Evolutionary conservation across 1,284 basidiomycete species (phyloP).

Genomic region (Prillingera fragicola): DNA sequence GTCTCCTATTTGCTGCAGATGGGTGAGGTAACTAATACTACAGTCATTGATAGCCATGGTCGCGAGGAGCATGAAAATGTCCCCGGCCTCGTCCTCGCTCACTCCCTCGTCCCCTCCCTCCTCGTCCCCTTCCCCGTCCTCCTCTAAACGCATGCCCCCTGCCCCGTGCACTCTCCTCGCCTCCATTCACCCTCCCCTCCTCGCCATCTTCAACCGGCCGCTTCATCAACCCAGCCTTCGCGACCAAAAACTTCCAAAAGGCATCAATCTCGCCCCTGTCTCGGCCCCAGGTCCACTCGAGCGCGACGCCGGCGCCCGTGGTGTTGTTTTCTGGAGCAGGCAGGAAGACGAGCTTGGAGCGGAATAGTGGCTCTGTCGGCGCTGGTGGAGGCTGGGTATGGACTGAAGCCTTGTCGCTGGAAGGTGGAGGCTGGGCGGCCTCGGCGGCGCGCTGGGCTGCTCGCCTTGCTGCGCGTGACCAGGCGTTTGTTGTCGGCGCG

Average conservation of each 20-base stretch:
- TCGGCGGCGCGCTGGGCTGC: constrained; percentile 32
- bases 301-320: constrained; percentile 41
- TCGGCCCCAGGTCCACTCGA: constrained; percentile 61
- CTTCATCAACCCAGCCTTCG: constrained; percentile 43
- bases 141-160: background rate
- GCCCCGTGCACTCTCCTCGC: background rate
- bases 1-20: background rate
- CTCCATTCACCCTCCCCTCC: too few species aligned
- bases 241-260: constrained; percentile 59
- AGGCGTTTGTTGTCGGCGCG: constrained; percentile 57
- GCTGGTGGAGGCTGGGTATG: background rate
- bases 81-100: background rate
- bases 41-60: background rate
- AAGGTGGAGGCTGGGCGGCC: too few species aligned
- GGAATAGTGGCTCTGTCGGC: constrained; percentile 28
- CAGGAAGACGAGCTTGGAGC: constrained; percentile 16
- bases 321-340: constrained; percentile 4
- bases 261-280: constrained; percentile 62
- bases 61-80: background rate
- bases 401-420: background rate
- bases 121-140: background rate
- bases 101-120: background rate
- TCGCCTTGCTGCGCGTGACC: constrained; percentile 63
- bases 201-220: constrained; percentile 1
- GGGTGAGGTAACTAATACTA: background rate